phyloP scores from a whole-genome alignment of 352 stramenopile genomes.

The Phytophthora hybrid region DNA sequence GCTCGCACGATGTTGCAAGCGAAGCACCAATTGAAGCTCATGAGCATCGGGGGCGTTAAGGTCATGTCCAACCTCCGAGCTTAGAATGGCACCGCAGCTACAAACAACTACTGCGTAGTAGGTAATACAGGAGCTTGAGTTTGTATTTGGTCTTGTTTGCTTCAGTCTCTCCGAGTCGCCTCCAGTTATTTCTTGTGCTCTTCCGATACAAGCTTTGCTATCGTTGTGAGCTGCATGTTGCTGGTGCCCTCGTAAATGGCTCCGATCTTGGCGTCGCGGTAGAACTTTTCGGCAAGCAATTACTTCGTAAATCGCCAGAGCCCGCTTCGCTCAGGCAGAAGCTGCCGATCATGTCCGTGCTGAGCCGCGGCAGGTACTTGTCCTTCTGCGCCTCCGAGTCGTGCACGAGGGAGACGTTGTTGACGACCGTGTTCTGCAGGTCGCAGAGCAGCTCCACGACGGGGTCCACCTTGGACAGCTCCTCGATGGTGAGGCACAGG shows the following conservation, averaged over 20 bases:
- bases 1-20: background rate
- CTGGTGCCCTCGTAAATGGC: constrained; percentile 98
- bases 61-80: background rate
- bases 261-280: constrained; percentile 97
- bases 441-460: constrained; percentile 95
- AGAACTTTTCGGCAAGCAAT: constrained; percentile 96
- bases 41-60: background rate
- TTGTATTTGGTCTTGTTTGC: background rate
- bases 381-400: constrained; percentile 85
- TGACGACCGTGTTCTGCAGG: constrained; percentile 95
- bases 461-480: constrained; percentile 96
- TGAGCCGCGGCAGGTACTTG: constrained; percentile 87
- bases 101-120: constrained; percentile 23
- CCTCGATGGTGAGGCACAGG: constrained; percentile 96
- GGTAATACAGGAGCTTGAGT: background rate
- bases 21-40: background rate
- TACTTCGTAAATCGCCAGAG: constrained; percentile 96
- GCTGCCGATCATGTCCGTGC: constrained; percentile 91
- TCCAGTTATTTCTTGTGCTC: constrained; percentile 83
- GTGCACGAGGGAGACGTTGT: constrained; percentile 95
- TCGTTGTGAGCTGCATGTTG: constrained; percentile 97
- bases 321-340: constrained; percentile 97
- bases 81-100: background rate
- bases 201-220: constrained; percentile 91
- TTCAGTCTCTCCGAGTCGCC: background rate